Conservation (phyloP, 2,329 filamentous ascomycete genomes). For the Nothophaeocryptopus gaeumannii region DNA sequence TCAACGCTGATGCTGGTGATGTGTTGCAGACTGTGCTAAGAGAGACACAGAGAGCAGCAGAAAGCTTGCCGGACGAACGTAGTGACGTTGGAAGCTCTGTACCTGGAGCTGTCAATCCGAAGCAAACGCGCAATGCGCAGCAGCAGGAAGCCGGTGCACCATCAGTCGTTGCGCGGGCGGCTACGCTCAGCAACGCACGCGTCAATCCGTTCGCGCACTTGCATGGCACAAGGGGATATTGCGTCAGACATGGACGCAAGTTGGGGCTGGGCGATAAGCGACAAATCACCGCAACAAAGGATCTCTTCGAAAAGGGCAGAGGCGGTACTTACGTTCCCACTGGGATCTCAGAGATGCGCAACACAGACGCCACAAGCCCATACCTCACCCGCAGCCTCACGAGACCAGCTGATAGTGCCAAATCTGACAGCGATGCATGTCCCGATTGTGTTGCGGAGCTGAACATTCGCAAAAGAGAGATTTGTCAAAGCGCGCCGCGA, state of each 20-base stretch:
- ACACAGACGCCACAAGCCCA: slow-evolving; percentile 33
- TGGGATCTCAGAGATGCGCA: slow-evolving; percentile 24
- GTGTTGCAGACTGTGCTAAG: too few relatives aligned
- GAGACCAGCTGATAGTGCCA: slow-evolving; percentile 7
- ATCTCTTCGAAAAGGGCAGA: slow-evolving; percentile 27
- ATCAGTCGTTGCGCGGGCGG: too few relatives aligned
- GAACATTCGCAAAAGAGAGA: too few relatives aligned
- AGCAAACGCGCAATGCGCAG: too few relatives aligned
- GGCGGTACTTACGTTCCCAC: slow-evolving; percentile 32
- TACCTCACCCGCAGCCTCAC: slow-evolving; percentile 12
- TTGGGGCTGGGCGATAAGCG: slow-evolving; percentile 3
- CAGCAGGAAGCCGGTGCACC: too few relatives aligned
- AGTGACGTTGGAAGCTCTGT: too few relatives aligned
- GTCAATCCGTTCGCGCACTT: slow-evolving; percentile 21
- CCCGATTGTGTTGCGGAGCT: slow-evolving; percentile 35
- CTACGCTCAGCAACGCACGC: not conserved
- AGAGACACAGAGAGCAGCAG: too few relatives aligned
- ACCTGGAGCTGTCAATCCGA: too few relatives aligned
- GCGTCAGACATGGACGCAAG: slow-evolving; percentile 33
- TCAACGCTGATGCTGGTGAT: too few relatives aligned
- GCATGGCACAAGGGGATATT: slow-evolving; percentile 27
- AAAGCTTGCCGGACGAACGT: too few relatives aligned
- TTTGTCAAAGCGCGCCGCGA: not conserved
- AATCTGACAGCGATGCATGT: slow-evolving; percentile 25
- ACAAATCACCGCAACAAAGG: slow-evolving; percentile 20